phyloP scores from a whole-genome alignment of 129 eudicot species.

The Rutidosis leptorrhynchoides region DNA sequence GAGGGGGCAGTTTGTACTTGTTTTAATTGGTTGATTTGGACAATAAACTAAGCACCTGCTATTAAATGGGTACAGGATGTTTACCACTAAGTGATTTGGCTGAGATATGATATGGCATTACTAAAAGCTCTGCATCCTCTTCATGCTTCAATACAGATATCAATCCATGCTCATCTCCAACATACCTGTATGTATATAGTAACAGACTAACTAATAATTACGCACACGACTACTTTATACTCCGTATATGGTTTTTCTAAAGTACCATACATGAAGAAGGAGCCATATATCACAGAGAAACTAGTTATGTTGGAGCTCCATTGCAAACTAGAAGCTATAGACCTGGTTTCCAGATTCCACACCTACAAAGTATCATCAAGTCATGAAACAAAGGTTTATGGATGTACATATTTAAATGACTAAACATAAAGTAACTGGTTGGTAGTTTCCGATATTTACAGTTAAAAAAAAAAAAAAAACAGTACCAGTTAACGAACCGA shows the following conservation, averaged over 20 bases:
- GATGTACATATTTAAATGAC: not conserved
- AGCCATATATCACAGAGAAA: constrained; percentile 70
- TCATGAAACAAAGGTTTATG: constrained; percentile 7
- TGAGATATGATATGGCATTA: constrained; percentile 64
- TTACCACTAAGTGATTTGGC: constrained; percentile 61
- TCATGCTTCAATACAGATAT: constrained; percentile 68
- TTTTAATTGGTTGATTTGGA: not conserved
- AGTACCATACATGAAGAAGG: constrained; percentile 70
- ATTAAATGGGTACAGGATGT: constrained; percentile 18
- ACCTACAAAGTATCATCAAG: constrained; percentile 51
- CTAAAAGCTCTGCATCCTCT: constrained; percentile 57
- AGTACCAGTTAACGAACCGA: not conserved
- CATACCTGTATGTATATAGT: constrained; percentile 59
- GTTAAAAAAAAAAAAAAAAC: not conserved
- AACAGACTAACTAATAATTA: constrained; percentile 19
- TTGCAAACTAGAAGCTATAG: constrained; percentile 61
- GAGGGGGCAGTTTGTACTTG: not conserved
- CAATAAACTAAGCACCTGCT: not conserved
- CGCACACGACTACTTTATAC: not conserved
- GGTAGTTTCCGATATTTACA: constrained; percentile 3
- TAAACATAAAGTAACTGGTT: constrained; percentile 17
- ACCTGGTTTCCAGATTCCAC: constrained; percentile 77
- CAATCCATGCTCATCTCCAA: constrained; percentile 88
- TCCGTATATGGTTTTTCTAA: not conserved
- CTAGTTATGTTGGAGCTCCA: constrained; percentile 92